Base-by-base conservation (phyloP, 176 grass and related monocot genomes). In the Bothriochloa decipiens region DNA sequence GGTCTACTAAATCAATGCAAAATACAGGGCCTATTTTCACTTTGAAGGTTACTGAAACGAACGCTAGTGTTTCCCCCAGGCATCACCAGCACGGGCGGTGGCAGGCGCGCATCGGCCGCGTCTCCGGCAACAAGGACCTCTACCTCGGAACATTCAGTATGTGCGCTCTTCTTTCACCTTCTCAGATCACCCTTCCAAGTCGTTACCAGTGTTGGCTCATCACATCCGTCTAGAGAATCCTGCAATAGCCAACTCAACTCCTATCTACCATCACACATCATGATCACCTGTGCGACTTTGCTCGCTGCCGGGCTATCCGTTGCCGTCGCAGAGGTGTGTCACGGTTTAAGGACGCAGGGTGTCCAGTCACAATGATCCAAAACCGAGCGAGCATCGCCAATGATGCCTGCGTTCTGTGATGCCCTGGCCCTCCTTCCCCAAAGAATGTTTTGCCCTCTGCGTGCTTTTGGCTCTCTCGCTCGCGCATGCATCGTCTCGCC, bases 61-160 rank as follows among this genome's bases (percentile, higher is more conserved):
- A 0, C 4, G 22, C 16, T 53, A 36, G 41, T 16, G 8, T 43
- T 22, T 75, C 6, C 4, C 29, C 13, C 80, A 93, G 93, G 90
- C 93, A 95, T 90, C 93, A 95, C 72, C 90, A 92, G 69, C 93
- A 92, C 74, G 93, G 93, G 35, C 78, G 93, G 23, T 95, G 93
- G 93, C 93, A 95, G 60, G 93, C 93, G 36, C 88, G 93, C 73
- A 95, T 95, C 36, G 93, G 93, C 68, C 88, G 93, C 72, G 93
- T 95, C 76, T 95, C 93, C 10, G 93, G 93, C 82, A 95, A 92
- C 86, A 95, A 95, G 79, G 93, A 92, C 71, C 93, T 95, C 74
- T 92, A 95, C 91, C 57, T 95, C 0, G 93, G 93, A 76, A 95
- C 93, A 53, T 95, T 95, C 83, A 65, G 93, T 95, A 60, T 23